These are phyloP conservation scores for Staphylotrichum longicolle DNA, from an alignment of 495 filamentous ascomycete genomes.

Conservation along the genomic window DNA sequence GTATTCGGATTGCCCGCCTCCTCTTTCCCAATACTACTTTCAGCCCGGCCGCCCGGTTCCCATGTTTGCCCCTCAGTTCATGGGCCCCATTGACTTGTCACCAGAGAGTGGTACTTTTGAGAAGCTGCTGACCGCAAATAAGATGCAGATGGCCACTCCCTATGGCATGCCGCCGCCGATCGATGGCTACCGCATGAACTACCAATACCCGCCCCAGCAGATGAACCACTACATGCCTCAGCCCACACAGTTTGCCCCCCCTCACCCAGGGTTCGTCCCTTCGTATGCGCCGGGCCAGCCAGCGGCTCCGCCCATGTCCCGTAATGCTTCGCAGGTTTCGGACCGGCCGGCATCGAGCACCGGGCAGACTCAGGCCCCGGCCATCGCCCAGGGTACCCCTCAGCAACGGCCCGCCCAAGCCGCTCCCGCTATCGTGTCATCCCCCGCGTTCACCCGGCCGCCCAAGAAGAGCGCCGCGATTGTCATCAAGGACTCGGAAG, in stretches of 20 bases:
- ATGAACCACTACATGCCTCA: constrained; percentile 48
- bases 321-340: constrained; percentile 77
- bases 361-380: constrained; percentile 55
- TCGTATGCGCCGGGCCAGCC: constrained; percentile 41
- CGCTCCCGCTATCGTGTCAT: constrained; percentile 57
- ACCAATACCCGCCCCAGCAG: constrained; percentile 37
- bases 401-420: constrained; percentile 55
- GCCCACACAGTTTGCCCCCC: constrained; percentile 42
- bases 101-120: constrained; percentile 70
- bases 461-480: constrained; percentile 66
- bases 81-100: constrained; percentile 55
- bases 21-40: constrained; percentile 24
- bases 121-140: constrained; percentile 62
- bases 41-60: constrained; percentile 33
- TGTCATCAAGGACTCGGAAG: constrained; percentile 74
- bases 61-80: constrained; percentile 39
- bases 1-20: constrained; percentile 28
- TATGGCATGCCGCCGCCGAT: constrained; percentile 30
- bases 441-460: constrained; percentile 54
- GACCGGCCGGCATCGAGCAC: constrained; percentile 77
- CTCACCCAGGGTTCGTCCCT: constrained; percentile 46
- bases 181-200: constrained; percentile 28
- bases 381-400: constrained; percentile 45
- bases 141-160: constrained; percentile 55
- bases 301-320: constrained; percentile 70